Percentiles rank a stretch among this genome's conserved stretches.
Conservation (phyloP, 805 yeast species). For the Lachancea meyersii region DNA sequence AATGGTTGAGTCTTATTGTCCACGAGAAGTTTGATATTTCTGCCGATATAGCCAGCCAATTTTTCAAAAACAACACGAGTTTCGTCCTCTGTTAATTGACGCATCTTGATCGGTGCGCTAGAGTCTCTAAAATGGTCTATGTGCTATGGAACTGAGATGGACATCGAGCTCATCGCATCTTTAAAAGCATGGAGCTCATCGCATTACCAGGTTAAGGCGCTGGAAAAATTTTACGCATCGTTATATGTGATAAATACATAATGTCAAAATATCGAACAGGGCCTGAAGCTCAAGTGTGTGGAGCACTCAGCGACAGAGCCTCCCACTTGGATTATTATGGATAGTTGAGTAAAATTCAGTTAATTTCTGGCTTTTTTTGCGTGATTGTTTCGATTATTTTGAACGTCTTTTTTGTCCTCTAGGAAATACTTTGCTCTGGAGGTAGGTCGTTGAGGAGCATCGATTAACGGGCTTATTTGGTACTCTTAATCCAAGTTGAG, state of each 20-base stretch:
- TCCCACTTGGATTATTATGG: too few species aligned
- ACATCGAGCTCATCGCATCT: conserved; percentile 5
- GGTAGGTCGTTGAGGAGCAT: too few species aligned
- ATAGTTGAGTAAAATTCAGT: too few species aligned
- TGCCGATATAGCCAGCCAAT: conserved; percentile 93
- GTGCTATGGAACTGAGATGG: background rate
- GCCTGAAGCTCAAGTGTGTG: too few species aligned
- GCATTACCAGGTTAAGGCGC: conserved; percentile 7
- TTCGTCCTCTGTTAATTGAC: conserved; percentile 94
- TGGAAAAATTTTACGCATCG: conserved; percentile 12
- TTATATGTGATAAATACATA: background rate
- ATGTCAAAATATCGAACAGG: too few species aligned
- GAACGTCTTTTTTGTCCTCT: too few species aligned
- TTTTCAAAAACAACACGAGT: conserved; percentile 94
- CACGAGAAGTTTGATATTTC: conserved; percentile 82
- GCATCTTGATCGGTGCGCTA: conserved; percentile 43
- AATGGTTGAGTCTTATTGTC: conserved; percentile 79
- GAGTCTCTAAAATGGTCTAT: background rate
- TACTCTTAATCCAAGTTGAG: too few species aligned
- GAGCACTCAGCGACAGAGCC: too few species aligned
- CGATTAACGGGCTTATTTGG: too few species aligned
- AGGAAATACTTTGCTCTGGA: too few species aligned
- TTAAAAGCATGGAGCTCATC: conserved; percentile 15
- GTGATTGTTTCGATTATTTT: too few species aligned
- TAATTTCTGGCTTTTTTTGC: too few species aligned